Evolutionary conservation across 441 rosid species (phyloP).

Genomic region (Arabidopsis hybrid): DNA sequence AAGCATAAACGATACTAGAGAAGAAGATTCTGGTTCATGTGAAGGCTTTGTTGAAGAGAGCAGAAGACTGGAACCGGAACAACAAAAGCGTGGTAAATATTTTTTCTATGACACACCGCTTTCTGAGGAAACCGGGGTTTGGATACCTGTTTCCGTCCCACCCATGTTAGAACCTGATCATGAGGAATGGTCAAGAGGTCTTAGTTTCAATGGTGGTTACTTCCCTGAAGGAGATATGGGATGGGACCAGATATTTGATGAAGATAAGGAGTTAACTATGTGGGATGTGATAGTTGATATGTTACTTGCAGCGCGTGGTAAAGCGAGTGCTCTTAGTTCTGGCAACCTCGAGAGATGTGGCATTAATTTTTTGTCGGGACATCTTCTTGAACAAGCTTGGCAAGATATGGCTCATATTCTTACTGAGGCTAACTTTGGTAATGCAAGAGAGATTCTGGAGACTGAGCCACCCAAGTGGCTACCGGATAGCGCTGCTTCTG

Average conservation of each 20-base stretch:
- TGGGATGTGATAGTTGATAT: constrained; percentile 93
- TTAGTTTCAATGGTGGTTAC: constrained; percentile 71
- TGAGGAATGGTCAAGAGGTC: constrained; percentile 75
- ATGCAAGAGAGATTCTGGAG: constrained; percentile 65
- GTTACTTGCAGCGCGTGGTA: constrained; percentile 88
- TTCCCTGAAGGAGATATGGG: constrained; percentile 94
- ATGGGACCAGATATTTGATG: constrained; percentile 67
- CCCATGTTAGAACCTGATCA: constrained; percentile 75
- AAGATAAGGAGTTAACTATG: constrained; percentile 88
- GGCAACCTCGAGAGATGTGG: constrained; percentile 62
- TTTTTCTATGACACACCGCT: constrained; percentile 82
- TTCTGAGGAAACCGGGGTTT: constrained; percentile 84
- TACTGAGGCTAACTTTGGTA: constrained; percentile 79
- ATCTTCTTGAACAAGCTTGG: constrained; percentile 95
- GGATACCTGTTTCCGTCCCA: constrained; percentile 99
- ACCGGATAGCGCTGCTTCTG: constrained; percentile 81
- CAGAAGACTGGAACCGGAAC: constrained; percentile 24
- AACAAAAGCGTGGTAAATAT: constrained; percentile 66
- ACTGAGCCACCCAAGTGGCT: constrained; percentile 86
- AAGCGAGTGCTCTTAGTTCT: constrained; percentile 71
- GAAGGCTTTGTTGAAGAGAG: constrained; percentile 30
- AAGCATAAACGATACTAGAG: constrained; percentile 14
- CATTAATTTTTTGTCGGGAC: constrained; percentile 69
- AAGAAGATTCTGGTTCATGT: constrained; percentile 33
- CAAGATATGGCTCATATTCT: constrained; percentile 96